phyloP scores from a whole-genome alignment of 2,329 filamentous ascomycete species.

The Ceratocystis diversiconidia region DNA sequence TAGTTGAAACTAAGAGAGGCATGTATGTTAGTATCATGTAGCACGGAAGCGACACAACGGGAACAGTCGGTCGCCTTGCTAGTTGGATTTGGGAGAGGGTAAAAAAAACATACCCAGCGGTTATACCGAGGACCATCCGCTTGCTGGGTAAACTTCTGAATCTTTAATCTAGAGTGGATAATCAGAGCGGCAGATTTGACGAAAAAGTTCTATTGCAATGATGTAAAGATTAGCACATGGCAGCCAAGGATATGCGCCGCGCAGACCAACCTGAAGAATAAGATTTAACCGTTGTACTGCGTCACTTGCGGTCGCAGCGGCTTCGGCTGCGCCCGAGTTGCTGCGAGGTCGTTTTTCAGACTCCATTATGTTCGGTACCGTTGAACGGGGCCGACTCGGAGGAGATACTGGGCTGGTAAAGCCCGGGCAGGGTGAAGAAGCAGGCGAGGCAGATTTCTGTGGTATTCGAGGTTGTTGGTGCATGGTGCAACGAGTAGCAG shows the following conservation, averaged over 20 bases:
- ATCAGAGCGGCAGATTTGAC: slow-evolving; percentile 76
- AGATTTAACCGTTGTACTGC: slow-evolving; percentile 73
- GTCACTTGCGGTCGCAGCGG: slow-evolving; percentile 37
- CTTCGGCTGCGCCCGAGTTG: slow-evolving; percentile 40
- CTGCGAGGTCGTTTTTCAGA: slow-evolving; percentile 9
- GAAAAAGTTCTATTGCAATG: slow-evolving; percentile 62
- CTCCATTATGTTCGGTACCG: slow-evolving; percentile 4
- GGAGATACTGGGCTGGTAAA: slow-evolving; percentile 1
- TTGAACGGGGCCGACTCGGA: slow-evolving; percentile 12
- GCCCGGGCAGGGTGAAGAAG: slow-evolving; percentile 26
- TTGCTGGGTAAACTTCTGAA: slow-evolving; percentile 36
- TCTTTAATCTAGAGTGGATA: slow-evolving; percentile 62
- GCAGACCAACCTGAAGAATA: slow-evolving; percentile 61
- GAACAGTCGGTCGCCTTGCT: not conserved
- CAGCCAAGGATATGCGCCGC: not conserved
- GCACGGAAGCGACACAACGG: not conserved
- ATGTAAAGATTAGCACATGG: slow-evolving; percentile 5
- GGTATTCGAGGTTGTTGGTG: slow-evolving; percentile 76
- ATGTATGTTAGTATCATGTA: slow-evolving; percentile 13
- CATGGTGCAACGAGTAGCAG: slow-evolving; percentile 38
- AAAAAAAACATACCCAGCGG: slow-evolving; percentile 59
- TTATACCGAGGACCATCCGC: slow-evolving; percentile 48
- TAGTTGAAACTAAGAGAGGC: slow-evolving; percentile 63
- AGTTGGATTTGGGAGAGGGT: not conserved
- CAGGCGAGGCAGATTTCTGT: slow-evolving; percentile 58